Evolutionary conservation across 441 rosid species (phyloP).

Genomic region (Populus tomentosa): DNA sequence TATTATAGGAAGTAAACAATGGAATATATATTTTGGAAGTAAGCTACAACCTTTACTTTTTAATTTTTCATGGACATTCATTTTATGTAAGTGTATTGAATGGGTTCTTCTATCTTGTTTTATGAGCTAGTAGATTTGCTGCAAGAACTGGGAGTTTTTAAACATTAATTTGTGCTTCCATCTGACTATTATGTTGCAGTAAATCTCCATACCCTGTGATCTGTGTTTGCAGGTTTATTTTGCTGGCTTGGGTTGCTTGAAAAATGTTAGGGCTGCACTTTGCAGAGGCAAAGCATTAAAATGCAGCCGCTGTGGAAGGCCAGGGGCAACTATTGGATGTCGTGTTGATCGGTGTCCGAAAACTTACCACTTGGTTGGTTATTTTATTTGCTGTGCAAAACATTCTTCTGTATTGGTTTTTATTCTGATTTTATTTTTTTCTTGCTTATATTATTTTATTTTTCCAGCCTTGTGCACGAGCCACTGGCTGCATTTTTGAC

Average conservation of each 20-base stretch:
- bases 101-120: not conserved
- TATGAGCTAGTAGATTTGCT: not conserved
- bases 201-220: conserved; percentile 17
- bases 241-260: conserved; percentile 96
- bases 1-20: conserved; percentile 1
- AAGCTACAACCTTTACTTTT: conserved; percentile 16
- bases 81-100: not conserved
- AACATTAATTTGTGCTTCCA: conserved; percentile 11
- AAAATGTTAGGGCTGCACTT: conserved; percentile 93
- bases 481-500: conserved; percentile 91
- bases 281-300: conserved; percentile 90
- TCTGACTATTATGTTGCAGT: conserved; percentile 10
- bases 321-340: conserved; percentile 99
- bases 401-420: not conserved
- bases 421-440: conserved; percentile 1
- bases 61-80: not conserved
- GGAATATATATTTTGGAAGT: conserved; percentile 25
- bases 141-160: not conserved
- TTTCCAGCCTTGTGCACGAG: conserved; percentile 96
- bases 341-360: conserved; percentile 98
- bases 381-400: conserved; percentile 18
- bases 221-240: conserved; percentile 74
- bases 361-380: conserved; percentile 94
- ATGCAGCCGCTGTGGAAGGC: conserved; percentile 96
- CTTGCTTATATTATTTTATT: conserved; percentile 22